Evolutionary conservation across 345 rosid species (phyloP).

Genomic region (Eutrema heterophyllum): DNA sequence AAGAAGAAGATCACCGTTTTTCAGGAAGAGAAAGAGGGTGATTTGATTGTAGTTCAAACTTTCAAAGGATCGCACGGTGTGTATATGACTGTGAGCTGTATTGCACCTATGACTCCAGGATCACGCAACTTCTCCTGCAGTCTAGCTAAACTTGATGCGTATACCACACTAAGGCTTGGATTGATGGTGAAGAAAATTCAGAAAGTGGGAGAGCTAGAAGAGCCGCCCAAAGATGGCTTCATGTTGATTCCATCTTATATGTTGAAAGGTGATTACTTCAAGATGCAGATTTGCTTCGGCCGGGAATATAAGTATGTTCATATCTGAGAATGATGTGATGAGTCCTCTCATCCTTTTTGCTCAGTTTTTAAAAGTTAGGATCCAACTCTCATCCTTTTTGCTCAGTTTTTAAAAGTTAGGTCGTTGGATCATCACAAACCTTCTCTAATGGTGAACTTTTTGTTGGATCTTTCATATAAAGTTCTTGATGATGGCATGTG

Average conservation of each 20-base stretch:
- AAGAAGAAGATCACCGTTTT: neutral
- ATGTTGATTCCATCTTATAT: neutral
- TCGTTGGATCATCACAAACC: too few species aligned
- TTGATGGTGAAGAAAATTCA: neutral
- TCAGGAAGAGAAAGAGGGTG: neutral
- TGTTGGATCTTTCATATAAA: too few species aligned
- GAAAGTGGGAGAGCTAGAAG: neutral
- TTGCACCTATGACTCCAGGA: neutral
- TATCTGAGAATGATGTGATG: neutral
- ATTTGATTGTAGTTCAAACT: slow-evolving; percentile 21
- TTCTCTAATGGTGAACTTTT: too few species aligned
- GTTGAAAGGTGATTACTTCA: neutral
- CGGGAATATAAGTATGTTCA: neutral
- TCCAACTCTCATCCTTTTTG: too few species aligned
- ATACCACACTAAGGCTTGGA: neutral
- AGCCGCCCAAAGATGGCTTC: neutral
- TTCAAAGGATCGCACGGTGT: slow-evolving; percentile 9
- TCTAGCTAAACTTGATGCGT: neutral
- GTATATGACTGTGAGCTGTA: slow-evolving; percentile 7
- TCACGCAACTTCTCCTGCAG: neutral
- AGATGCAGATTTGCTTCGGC: neutral
- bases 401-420: too few species aligned
- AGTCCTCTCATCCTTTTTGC: too few species aligned
- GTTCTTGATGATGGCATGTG: too few species aligned
- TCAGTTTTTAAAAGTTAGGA: too few species aligned